These are phyloP conservation scores for Botrytis medusae DNA, from an alignment of 2,329 filamentous ascomycete species.

Conservation along the genomic window DNA sequence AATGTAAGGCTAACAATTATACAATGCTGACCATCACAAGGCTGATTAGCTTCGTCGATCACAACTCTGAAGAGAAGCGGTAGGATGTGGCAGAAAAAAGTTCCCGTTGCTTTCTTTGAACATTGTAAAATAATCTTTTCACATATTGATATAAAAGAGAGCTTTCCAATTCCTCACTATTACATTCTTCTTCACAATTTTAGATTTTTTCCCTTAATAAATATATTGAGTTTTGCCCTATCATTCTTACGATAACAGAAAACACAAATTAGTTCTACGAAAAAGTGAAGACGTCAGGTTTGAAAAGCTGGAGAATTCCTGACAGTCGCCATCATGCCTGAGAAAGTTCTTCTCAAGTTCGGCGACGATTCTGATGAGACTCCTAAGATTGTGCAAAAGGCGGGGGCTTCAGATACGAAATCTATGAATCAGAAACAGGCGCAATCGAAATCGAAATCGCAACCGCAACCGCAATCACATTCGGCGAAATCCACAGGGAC, in stretches of 20 bases:
- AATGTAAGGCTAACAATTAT: not conserved
- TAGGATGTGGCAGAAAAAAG: constrained; percentile 2
- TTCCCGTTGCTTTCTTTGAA: no score
- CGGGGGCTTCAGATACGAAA: not conserved
- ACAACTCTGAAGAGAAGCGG: not conserved
- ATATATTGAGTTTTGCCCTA: not conserved
- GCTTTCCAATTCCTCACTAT: not conserved
- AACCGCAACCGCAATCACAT: constrained; percentile 13
- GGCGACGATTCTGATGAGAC: constrained; percentile 34
- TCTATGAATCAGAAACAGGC: constrained; percentile 31
- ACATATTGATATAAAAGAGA: not conserved
- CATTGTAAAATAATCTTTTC: constrained; percentile 2
- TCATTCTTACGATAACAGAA: not conserved
- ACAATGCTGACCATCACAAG: not conserved
- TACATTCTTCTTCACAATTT: not conserved
- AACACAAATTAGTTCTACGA: not conserved
- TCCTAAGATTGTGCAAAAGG: not conserved
- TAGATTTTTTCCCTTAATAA: not conserved
- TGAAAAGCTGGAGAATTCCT: not conserved
- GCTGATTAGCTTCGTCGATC: not conserved
- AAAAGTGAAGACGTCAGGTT: not conserved
- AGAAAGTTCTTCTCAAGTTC: constrained; percentile 44
- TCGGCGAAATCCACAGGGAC: constrained; percentile 4
- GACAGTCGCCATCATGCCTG: constrained; percentile 41
- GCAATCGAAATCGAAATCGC: not conserved